phyloP scores from a whole-genome alignment of 768 basidiomycete species.

The Epithele typhae region DNA sequence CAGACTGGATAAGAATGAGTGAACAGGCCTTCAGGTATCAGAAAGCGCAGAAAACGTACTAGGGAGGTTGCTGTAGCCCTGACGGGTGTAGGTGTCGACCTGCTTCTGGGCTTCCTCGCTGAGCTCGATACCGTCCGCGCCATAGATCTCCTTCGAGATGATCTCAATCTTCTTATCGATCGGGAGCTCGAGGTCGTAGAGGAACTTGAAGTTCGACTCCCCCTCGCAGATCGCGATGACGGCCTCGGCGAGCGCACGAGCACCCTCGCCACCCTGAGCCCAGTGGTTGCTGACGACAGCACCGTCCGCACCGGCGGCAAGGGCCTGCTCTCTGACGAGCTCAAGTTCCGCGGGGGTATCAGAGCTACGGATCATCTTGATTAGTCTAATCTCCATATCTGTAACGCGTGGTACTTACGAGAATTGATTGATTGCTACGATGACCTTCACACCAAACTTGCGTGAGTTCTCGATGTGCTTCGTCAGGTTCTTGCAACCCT shows the following conservation, averaged over 20 bases:
- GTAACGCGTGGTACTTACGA: slow-evolving; percentile 48
- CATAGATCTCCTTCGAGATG: slow-evolving; percentile 90
- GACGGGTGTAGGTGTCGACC: slow-evolving; percentile 85
- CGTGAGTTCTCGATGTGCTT: slow-evolving; percentile 93
- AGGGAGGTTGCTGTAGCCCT: slow-evolving; percentile 76
- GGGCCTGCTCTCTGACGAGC: slow-evolving; percentile 74
- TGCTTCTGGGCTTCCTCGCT: slow-evolving; percentile 83
- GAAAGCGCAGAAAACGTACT: slow-evolving; percentile 43
- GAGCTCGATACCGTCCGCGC: slow-evolving; percentile 86
- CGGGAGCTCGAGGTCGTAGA: slow-evolving; percentile 80
- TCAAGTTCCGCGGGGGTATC: slow-evolving; percentile 89
- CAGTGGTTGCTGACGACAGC: slow-evolving; percentile 97
- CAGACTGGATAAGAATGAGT: slow-evolving; percentile 63
- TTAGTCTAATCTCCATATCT: neutral
- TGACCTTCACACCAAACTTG: slow-evolving; percentile 95
- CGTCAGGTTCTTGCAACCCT: slow-evolving; percentile 89
- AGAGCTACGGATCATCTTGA: slow-evolving; percentile 42
- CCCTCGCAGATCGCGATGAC: slow-evolving; percentile 83
- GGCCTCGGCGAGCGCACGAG: slow-evolving; percentile 87
- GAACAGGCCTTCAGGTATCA: neutral
- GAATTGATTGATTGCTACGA: slow-evolving; percentile 95
- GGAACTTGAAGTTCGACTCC: slow-evolving; percentile 83
- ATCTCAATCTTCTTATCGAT: slow-evolving; percentile 86
- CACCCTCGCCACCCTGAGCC: slow-evolving; percentile 93
- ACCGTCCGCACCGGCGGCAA: slow-evolving; percentile 87